These are phyloP conservation scores for Clonostachys chloroleuca DNA, from an alignment of 2,329 filamentous ascomycete genomes.

Conservation along the genomic window DNA sequence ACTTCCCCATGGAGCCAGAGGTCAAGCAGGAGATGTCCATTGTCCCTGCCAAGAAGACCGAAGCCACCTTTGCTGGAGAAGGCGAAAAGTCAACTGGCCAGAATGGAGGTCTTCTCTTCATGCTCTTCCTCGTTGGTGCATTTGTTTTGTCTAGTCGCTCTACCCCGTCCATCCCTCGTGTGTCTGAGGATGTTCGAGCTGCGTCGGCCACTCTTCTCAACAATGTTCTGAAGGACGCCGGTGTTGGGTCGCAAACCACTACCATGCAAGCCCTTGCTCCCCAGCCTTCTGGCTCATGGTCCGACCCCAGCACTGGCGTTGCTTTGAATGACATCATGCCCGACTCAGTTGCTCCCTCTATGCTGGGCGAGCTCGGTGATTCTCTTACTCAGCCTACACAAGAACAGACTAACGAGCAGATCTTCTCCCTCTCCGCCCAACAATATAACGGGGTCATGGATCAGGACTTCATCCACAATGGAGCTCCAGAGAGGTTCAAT, in stretches of 20 bases:
- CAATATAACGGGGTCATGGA: conserved; percentile 77
- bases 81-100: conserved; percentile 62
- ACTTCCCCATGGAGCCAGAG: conserved; percentile 60
- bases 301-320: conserved; percentile 30
- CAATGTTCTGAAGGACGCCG: conserved; percentile 78
- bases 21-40: conserved; percentile 56
- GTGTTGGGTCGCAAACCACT: conserved; percentile 43
- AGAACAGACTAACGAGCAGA: conserved; percentile 82
- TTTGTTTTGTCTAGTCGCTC: conserved; percentile 88
- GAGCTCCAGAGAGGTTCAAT: conserved; percentile 39
- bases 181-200: conserved; percentile 76
- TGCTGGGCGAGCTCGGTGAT: conserved; percentile 63
- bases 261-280: conserved; percentile 41
- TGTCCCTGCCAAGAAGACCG: conserved; percentile 47
- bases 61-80: conserved; percentile 24
- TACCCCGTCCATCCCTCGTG: conserved; percentile 66
- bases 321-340: conserved; percentile 32
- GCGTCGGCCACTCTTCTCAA: conserved; percentile 75
- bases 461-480: conserved; percentile 64
- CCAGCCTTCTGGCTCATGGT: conserved; percentile 48
- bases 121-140: conserved; percentile 94
- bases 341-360: conserved; percentile 40
- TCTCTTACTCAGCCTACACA: conserved; percentile 71
- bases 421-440: conserved; percentile 79
- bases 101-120: conserved; percentile 80